Evolutionary conservation across 1,139 yeast genomes (phyloP).

Genomic region (Meyerozyma athensensis): DNA sequence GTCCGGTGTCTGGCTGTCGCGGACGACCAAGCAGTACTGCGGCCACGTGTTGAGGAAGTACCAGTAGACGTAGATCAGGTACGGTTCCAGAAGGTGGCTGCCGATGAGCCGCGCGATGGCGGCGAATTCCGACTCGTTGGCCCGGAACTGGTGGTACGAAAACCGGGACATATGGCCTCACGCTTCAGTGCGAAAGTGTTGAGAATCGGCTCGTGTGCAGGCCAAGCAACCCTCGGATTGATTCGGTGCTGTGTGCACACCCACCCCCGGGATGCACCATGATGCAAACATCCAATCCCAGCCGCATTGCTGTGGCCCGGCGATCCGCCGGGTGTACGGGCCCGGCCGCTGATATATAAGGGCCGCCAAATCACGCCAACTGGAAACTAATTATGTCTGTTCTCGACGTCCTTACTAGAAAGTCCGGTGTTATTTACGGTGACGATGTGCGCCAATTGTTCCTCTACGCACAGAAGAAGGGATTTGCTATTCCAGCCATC

Average conservation of each 20-base stretch:
- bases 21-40: conserved; percentile 39
- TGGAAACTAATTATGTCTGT: conserved; percentile 29
- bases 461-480: conserved; percentile 88
- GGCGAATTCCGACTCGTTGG: conserved; percentile 22
- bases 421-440: conserved; percentile 98
- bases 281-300: too few relatives aligned
- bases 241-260: not conserved
- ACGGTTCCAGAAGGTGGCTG: conserved; percentile 41
- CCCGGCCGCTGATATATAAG: too few relatives aligned
- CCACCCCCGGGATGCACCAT: too few relatives aligned
- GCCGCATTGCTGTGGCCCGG: not conserved
- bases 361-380: too few relatives aligned
- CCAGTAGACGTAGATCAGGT: conserved; percentile 47
- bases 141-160: conserved; percentile 19
- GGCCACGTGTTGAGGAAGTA: conserved; percentile 45
- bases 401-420: conserved; percentile 72
- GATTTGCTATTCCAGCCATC: conserved; percentile 97
- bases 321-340: conserved; percentile 2
- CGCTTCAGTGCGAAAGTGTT: not conserved
- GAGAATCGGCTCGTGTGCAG: not conserved
- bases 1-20: conserved; percentile 13
- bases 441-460: conserved; percentile 92
- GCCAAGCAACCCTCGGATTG: not conserved
- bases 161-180: too few relatives aligned
- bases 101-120: conserved; percentile 31